phyloP scores from a whole-genome alignment of 2,329 filamentous ascomycete genomes.

The Fusarium succisae region DNA sequence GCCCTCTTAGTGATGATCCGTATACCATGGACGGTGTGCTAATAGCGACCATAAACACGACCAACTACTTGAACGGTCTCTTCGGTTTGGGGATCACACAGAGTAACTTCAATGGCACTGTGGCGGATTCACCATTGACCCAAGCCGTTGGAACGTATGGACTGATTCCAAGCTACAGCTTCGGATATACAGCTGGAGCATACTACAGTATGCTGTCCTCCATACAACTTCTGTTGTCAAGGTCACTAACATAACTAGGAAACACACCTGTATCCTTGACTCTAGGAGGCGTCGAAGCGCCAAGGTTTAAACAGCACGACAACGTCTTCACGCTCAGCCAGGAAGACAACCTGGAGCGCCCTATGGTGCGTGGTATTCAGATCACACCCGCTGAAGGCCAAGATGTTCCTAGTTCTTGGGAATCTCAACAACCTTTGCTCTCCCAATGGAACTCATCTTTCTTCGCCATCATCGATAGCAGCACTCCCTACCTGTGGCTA shows the following conservation, averaged over 20 bases:
- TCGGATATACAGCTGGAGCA: conserved; percentile 80
- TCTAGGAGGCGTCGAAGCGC: conserved; percentile 75
- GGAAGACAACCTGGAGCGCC: conserved; percentile 64
- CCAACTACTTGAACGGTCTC: conserved; percentile 62
- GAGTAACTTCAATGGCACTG: conserved; percentile 60
- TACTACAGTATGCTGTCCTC: conserved; percentile 66
- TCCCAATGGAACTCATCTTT: conserved; percentile 59
- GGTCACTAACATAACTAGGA: conserved; percentile 36
- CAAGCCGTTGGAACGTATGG: conserved; percentile 67
- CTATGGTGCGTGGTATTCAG: conserved; percentile 68
- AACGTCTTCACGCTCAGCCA: conserved; percentile 67
- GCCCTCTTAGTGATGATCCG: conserved; percentile 49
- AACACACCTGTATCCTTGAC: conserved; percentile 66
- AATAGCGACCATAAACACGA: conserved; percentile 64
- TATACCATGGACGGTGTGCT: conserved; percentile 58
- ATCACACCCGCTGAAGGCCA: conserved; percentile 48
- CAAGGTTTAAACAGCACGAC: conserved; percentile 69
- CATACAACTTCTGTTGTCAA: background rate
- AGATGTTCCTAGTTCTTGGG: conserved; percentile 51
- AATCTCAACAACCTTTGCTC: conserved; percentile 49
- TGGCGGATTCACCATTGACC: conserved; percentile 62
- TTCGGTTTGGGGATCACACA: conserved; percentile 66
- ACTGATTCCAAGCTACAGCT: conserved; percentile 75
- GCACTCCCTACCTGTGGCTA: conserved; percentile 71
- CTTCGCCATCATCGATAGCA: conserved; percentile 68